phyloP scores from a whole-genome alignment of 345 rosid species.

The Eucalyptus pauciflora region DNA sequence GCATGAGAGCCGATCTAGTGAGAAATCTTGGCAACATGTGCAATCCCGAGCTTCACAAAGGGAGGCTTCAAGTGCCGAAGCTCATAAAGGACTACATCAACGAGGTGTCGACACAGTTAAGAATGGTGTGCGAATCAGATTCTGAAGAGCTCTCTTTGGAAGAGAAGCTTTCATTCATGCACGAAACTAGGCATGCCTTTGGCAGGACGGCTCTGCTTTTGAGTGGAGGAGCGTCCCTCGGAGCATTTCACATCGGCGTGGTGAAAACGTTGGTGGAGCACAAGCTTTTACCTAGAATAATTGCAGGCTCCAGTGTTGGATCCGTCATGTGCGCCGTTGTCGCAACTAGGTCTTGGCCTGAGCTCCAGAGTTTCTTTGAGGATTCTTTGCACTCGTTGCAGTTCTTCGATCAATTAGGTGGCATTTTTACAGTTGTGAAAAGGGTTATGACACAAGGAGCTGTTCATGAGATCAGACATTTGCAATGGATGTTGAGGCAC shows the following conservation, averaged over 20 bases:
- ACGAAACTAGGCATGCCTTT: constrained; percentile 94
- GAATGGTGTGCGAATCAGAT: constrained; percentile 82
- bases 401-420: constrained; percentile 92
- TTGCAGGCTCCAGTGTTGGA: constrained; percentile 98
- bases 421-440: constrained; percentile 72
- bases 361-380: constrained; percentile 85
- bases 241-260: constrained; percentile 88
- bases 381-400: constrained; percentile 70
- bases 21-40: constrained; percentile 99
- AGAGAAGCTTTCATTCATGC: constrained; percentile 93
- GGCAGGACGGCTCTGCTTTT: constrained; percentile 96
- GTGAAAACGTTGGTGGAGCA: constrained; percentile 87
- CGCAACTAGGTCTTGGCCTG: constrained; percentile 96
- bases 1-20: constrained; percentile 92
- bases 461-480: constrained; percentile 80
- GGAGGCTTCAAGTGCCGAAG: constrained; percentile 86
- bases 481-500: constrained; percentile 84
- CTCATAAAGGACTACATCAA: constrained; percentile 90
- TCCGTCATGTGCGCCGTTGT: constrained; percentile 80
- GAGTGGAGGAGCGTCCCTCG: constrained; percentile 99
- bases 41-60: constrained; percentile 94
- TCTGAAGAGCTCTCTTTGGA: constrained; percentile 90
- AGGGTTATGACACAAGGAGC: constrained; percentile 88
- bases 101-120: constrained; percentile 86
- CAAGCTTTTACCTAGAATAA: constrained; percentile 83